Conservation (phyloP, 2,329 filamentous ascomycete genomes). For the Colletotrichum limetticola region DNA sequence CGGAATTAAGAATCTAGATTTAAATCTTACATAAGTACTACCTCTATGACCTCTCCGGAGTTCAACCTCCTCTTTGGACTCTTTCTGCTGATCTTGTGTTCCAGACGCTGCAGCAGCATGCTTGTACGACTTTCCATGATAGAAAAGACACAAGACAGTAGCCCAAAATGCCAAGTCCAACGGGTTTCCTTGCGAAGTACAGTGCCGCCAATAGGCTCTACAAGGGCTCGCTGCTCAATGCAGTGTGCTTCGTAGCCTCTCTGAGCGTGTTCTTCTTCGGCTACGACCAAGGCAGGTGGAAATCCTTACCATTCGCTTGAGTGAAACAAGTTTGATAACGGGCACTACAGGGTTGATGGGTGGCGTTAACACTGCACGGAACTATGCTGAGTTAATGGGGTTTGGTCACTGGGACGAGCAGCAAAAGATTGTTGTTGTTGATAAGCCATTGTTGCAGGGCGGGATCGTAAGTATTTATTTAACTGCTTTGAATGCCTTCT, state of each 20-base stretch:
- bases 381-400: conserved; percentile 73
- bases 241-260: conserved; percentile 71
- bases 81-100: not conserved
- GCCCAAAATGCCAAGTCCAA: not conserved
- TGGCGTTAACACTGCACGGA: conserved; percentile 72
- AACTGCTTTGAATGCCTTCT: conserved; percentile 53
- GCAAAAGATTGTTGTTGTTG: conserved; percentile 61
- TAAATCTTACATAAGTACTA: not conserved
- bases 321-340: too few relatives aligned
- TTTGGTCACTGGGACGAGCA: conserved; percentile 68
- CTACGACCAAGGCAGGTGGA: conserved; percentile 51
- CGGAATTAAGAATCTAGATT: not conserved
- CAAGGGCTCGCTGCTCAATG: conserved; percentile 66
- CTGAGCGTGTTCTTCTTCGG: conserved; percentile 77
- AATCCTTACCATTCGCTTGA: too few relatives aligned
- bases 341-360: conserved; percentile 59
- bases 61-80: too few relatives aligned
- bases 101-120: not conserved
- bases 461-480: conserved; percentile 64
- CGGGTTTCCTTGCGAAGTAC: conserved; percentile 12
- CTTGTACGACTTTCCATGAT: too few relatives aligned
- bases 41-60: not conserved
- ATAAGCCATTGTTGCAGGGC: conserved; percentile 64
- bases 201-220: conserved; percentile 61
- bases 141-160: not conserved